A percentile compares a stretch with the other conserved stretches of the same genome.
Evolutionary conservation across 345 rosid genomes (phyloP).

Genomic region (Boechera stricta): DNA sequence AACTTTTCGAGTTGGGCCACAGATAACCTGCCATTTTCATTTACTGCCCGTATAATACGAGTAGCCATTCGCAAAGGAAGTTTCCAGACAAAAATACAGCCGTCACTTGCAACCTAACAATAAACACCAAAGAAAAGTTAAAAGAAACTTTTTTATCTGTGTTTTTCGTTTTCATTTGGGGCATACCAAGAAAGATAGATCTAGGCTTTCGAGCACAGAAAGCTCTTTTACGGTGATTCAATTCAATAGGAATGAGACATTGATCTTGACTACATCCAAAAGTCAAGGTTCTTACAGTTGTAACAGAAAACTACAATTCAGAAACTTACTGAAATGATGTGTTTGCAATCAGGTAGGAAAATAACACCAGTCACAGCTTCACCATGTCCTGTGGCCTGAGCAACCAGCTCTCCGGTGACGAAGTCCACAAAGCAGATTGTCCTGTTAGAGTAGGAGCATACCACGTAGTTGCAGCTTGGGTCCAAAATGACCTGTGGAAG

Average conservation of each 20-base stretch:
- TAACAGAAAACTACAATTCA: conserved; percentile 22
- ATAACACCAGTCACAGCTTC: conserved; percentile 78
- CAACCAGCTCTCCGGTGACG: conserved; percentile 66
- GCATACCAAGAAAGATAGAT: conserved; percentile 27
- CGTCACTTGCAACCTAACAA: conserved; percentile 72
- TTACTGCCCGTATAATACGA: conserved; percentile 59
- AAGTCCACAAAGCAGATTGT: conserved; percentile 72
- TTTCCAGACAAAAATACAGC: conserved; percentile 85
- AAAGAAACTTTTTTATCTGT: neutral
- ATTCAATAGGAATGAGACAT: conserved; percentile 2
- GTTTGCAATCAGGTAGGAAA: conserved; percentile 86
- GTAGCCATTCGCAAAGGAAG: conserved; percentile 62
- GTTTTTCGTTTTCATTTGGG: neutral
- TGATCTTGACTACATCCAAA: conserved; percentile 18
- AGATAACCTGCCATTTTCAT: conserved; percentile 50
- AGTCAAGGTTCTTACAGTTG: neutral
- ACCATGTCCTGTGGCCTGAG: conserved; percentile 77
- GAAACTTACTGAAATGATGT: conserved; percentile 78
- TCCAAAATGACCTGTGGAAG: conserved; percentile 69
- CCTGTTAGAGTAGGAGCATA: conserved; percentile 76
- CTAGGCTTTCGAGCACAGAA: neutral
- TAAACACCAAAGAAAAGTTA: conserved; percentile 34
- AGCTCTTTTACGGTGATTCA: conserved; percentile 2
- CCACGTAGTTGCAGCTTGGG: conserved; percentile 78
- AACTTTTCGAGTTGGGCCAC: conserved; percentile 47